These are phyloP conservation scores for Trypanosoma melophagium DNA, from an alignment of 208 protist genomes.

Conservation along the genomic window DNA sequence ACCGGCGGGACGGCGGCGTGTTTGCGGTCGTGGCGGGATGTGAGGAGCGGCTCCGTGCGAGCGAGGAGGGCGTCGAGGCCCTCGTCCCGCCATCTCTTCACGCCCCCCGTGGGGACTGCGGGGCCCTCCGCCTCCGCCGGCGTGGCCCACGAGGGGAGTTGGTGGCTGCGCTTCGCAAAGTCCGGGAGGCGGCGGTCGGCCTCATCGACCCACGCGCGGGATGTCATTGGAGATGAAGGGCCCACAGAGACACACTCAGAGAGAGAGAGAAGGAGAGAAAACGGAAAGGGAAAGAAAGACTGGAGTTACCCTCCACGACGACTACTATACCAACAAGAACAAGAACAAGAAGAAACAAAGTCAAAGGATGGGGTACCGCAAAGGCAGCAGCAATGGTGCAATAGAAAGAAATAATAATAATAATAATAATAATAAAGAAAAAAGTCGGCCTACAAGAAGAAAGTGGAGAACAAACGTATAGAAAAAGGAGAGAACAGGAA, in stretches of 20 bases:
- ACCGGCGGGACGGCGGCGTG: conserved; percentile 45
- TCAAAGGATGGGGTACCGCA: background rate
- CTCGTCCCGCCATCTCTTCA: conserved; percentile 75
- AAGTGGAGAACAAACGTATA: background rate
- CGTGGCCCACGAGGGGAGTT: conserved; percentile 57
- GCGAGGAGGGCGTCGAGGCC: conserved; percentile 76
- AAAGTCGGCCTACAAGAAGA: background rate
- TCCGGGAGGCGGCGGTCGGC: conserved; percentile 38
- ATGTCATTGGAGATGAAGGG: conserved; percentile 9
- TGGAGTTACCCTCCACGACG: background rate
- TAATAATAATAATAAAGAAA: conserved; percentile 16
- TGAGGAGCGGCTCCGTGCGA: conserved; percentile 71
- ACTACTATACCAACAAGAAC: background rate
- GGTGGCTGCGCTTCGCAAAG: conserved; percentile 44
- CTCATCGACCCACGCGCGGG: conserved; percentile 69
- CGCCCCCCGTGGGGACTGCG: background rate
- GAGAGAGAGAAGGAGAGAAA: background rate
- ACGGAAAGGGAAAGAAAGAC: conserved; percentile 13
- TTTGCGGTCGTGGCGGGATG: conserved; percentile 46
- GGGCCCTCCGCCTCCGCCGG: conserved; percentile 11
- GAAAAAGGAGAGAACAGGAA: conserved; percentile 4
- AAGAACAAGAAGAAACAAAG: too few relatives aligned
- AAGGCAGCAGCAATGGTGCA: background rate
- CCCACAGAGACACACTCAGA: background rate
- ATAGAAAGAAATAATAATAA: conserved; percentile 11